A percentile compares a stretch with the other conserved stretches of the same genome.
Evolutionary conservation across 2,329 filamentous ascomycete genomes (phyloP).

Genomic region (Pseudopyricularia cyperi): DNA sequence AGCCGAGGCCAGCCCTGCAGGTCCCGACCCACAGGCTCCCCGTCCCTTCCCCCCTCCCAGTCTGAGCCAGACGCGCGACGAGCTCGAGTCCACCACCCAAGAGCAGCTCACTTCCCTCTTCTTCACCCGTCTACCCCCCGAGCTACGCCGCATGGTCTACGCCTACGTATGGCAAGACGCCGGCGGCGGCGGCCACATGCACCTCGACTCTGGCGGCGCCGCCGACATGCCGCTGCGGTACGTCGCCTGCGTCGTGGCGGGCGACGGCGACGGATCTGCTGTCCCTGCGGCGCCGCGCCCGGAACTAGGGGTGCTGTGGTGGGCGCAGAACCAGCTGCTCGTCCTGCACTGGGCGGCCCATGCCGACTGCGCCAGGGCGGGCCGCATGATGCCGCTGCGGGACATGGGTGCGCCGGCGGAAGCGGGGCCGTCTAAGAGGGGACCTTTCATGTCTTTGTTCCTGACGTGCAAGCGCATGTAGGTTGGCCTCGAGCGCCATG

Average conservation of each 20-base stretch:
- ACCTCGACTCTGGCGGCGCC: neutral
- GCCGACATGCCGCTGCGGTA: neutral
- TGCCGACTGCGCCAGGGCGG: neutral
- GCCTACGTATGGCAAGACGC: constrained; percentile 4
- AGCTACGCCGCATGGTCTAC: constrained; percentile 9
- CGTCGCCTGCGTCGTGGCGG: neutral
- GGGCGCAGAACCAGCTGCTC: neutral
- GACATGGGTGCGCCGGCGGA: neutral
- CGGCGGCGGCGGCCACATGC: constrained; percentile 1
- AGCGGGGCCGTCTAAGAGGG: neutral
- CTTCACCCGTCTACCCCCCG: constrained; percentile 8
- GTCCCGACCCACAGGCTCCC: neutral
- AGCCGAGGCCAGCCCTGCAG: neutral
- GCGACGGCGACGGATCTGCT: neutral
- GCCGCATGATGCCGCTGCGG: neutral
- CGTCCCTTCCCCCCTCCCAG: too few relatives aligned
- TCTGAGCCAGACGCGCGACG: neutral
- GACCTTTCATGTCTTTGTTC: constrained; percentile 5
- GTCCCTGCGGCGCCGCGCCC: neutral
- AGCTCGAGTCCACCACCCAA: constrained; percentile 1
- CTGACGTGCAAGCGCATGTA: constrained; percentile 1
- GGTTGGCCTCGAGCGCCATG: neutral
- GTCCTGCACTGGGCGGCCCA: neutral
- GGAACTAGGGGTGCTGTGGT: neutral
- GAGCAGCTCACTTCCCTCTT: constrained; percentile 9